Conservation (phyloP, 306 rosid species). For the Bauhinia variegata region DNA sequence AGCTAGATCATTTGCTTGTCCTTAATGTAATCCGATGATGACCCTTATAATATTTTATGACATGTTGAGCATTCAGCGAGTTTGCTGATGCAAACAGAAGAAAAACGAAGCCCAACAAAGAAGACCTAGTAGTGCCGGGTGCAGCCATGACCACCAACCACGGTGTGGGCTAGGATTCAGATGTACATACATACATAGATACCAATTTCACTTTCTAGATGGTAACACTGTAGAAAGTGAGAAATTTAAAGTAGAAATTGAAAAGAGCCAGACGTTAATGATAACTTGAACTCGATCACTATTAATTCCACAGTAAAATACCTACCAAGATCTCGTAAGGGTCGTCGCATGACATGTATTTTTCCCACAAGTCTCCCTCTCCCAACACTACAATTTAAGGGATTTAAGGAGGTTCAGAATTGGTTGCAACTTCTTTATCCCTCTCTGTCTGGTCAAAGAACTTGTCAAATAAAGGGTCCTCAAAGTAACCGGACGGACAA, state of each 20-base stretch:
- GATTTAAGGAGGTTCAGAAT: not conserved
- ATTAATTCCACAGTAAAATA: constrained; percentile 24
- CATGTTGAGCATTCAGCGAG: too few species aligned
- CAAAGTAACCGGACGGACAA: not conserved
- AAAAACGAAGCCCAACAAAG: constrained; percentile 18
- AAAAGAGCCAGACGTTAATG: too few species aligned
- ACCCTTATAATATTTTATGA: too few species aligned
- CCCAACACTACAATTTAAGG: constrained; percentile 6
- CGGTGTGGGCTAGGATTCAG: not conserved
- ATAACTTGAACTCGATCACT: not conserved
- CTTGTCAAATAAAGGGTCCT: not conserved
- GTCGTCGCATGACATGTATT: constrained; percentile 20
- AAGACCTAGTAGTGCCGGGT: not conserved
- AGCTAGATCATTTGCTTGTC: too few species aligned
- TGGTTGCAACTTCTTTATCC: constrained; percentile 34
- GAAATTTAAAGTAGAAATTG: not conserved
- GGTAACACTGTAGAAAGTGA: not conserved
- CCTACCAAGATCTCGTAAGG: constrained; percentile 30
- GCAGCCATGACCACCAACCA: not conserved
- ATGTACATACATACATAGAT: not conserved
- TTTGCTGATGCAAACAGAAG: too few species aligned
- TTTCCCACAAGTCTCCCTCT: constrained; percentile 23
- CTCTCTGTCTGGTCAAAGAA: constrained; percentile 10
- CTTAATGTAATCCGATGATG: too few species aligned
- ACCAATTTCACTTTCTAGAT: not conserved